Evolutionary conservation across 2,329 filamentous ascomycete genomes (phyloP), one percentile per base, ranked within the genome.

Genomic region (Myriosclerotinia scirpicola): DNA sequence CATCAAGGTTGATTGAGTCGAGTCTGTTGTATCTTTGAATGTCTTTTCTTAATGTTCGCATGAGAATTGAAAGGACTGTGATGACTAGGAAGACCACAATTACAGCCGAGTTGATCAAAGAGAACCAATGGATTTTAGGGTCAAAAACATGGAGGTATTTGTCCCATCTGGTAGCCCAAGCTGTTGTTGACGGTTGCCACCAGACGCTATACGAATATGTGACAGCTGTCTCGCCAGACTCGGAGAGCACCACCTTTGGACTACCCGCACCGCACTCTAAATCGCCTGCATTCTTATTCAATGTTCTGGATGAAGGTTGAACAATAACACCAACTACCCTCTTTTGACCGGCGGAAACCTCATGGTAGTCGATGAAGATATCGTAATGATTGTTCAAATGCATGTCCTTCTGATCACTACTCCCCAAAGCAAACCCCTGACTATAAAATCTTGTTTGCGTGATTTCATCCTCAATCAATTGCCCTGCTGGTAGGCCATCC

Each of bases 61-160:
- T 83, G 20, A 99, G 83, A 56, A 98, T 92, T n/a, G 93, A 96
- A 78, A 90, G 90, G 70, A 99, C 95, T 73, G 95, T 97, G 55
- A 93, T 86, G 46, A 94, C 89, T 52, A 98, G 83, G 79, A 98
- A 95, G 59, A 97, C 85, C 61, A 99, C 93, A 69, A 99, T 96
- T 54, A 98, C 88, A 60, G 95, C 91, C 46, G 93, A 97, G 79
- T 97, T 97, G 80, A 98, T 91, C 60, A 99, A 87, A 68, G 93
- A 97, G 81, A 98, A 97, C 95, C 95, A 99, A 79, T 99, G 95
- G 73, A 99, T 98, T 82, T 95, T 96, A 63, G 95, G 93, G 78
- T 98, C 93, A 76, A 93, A 96, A 40, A 99, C 94, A 75, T 98
- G 94, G 46, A 99, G 84, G 77, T 98, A 98, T 80, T 97, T 98